Conservation (phyloP, 257 asterid genomes). For the Nicotiana knightiana region DNA sequence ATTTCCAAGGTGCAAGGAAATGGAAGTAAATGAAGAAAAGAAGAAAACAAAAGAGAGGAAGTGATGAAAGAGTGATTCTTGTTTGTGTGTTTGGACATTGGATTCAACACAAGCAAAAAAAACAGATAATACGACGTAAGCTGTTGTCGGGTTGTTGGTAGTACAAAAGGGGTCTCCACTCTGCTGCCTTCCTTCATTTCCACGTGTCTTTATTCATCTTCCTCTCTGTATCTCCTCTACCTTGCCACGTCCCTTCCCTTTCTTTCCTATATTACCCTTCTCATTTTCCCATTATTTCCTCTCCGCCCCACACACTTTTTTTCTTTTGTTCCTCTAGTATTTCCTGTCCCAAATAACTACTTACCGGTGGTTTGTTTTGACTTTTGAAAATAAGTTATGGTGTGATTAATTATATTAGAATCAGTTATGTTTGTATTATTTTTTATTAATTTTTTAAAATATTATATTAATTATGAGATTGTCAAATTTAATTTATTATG, state of each 20-base stretch:
- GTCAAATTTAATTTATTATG: too few species aligned
- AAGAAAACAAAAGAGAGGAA: background rate
- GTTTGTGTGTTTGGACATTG: background rate
- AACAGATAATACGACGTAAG: constrained; percentile 19
- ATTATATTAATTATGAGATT: too few species aligned
- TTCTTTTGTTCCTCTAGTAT: background rate
- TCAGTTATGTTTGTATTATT: too few species aligned
- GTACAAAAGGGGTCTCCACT: background rate
- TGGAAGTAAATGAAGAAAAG: background rate
- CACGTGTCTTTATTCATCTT: constrained; percentile 5
- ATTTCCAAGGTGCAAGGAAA: constrained; percentile 1
- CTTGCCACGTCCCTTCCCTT: constrained; percentile 16
- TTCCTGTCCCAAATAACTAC: background rate
- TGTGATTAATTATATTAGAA: too few species aligned
- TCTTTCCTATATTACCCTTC: background rate
- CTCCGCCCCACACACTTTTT: background rate
- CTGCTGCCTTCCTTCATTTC: background rate
- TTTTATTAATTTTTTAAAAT: too few species aligned
- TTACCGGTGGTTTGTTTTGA: too few species aligned
- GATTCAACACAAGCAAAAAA: background rate
- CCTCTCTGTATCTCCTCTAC: background rate
- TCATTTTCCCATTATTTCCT: background rate
- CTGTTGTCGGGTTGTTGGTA: constrained; percentile 29
- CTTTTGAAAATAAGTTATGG: too few species aligned
- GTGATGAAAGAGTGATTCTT: constrained; percentile 3